These are phyloP conservation scores for Trapa bicornis DNA, from an alignment of 345 rosid genomes.

Conservation along the genomic window DNA sequence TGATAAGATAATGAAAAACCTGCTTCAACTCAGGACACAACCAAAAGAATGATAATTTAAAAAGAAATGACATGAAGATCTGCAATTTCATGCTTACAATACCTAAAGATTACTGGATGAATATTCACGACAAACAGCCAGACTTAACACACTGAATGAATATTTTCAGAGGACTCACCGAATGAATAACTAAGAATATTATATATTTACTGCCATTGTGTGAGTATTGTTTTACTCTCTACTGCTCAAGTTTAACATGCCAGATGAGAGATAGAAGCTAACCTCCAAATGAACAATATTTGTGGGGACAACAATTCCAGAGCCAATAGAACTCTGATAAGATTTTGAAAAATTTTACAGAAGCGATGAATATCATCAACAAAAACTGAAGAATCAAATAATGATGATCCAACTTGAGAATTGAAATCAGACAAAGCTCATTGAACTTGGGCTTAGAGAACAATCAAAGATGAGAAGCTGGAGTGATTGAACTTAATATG, in stretches of 20 bases:
- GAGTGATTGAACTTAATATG: no score
- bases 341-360: conserved; percentile 43
- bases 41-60: no score
- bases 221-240: not conserved
- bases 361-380: no score
- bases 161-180: not conserved
- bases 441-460: no score
- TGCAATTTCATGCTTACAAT: not conserved
- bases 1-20: not conserved
- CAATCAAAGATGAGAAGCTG: not conserved
- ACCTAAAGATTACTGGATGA: no score
- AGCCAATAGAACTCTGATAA: conserved; percentile 67
- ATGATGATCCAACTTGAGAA: no score
- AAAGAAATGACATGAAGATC: not conserved
- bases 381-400: no score
- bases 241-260: not conserved
- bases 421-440: no score
- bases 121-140: no score
- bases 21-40: not conserved
- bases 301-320: conserved; percentile 72
- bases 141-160: not conserved
- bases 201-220: no score
- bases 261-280: not conserved
- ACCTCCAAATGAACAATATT: conserved; percentile 87
- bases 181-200: not conserved